Base-by-base conservation (phyloP, 1,284 basidiomycete species). In the Boletus sp. region DNA sequence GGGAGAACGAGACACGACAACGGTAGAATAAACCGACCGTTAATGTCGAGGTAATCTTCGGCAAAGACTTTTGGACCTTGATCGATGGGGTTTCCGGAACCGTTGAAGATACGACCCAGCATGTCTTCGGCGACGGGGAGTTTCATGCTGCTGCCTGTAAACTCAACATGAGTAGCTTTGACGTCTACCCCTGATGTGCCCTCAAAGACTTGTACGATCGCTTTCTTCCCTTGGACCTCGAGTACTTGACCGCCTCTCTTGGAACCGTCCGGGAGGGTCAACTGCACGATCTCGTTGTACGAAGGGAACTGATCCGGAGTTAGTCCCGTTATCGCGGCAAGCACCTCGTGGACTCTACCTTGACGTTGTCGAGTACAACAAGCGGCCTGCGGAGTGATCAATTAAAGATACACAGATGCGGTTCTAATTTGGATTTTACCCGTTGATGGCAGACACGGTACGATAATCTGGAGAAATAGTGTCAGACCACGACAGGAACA, bases 111-210 rank as follows among this genome's bases (percentile, higher is more conserved):
- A 54, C 96, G 89, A 36, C 96, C 96, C 59, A 97, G 72, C 95
- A 98, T 98, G 75, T 99, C 96, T 71, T 99, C 96, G n/a, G 93
- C 92, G 19, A 99, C 96, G 50, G 95, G 94, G 13, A 99, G 78
- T 71, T 97, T 98, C 96, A 99, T 99, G 66, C 91, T 93, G 59
- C 88, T 90, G 35, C 96, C 96, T 22, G 95, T 95, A 69, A 99
- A 99, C 67, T 98, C 93, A 68, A 99, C 91, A 69, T 96, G 94
- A 3, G 96, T 99, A 22, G 91, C 83, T 67, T 91, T 94, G 57
- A 99, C 96, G 70, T 99, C 96, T 49, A 99, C 91, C 42, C 96
- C 96, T 5, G 94, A 84, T 8, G 96, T 99, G 47, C 96, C 96
- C 70, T 99, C 96, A 63, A 99, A 99, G 53, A 99, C 94, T 69